Conservation (phyloP, 1,284 basidiomycete species). For the Tilletia caries region DNA sequence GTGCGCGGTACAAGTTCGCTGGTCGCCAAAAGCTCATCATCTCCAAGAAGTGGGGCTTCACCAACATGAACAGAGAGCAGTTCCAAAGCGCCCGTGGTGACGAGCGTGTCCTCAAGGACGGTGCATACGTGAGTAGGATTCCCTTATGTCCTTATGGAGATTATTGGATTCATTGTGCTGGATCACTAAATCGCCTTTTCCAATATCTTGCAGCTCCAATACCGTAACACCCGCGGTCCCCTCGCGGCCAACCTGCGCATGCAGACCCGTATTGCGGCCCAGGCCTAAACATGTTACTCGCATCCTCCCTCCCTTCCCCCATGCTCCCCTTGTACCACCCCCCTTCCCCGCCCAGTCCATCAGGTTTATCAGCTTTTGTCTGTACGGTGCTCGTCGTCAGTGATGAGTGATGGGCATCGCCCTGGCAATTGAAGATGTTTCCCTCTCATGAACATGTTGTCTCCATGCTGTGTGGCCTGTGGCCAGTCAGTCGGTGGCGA, state of each 20-base stretch:
- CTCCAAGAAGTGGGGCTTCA: conserved; percentile 71
- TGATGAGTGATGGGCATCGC: too few species aligned
- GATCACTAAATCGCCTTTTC: not conserved
- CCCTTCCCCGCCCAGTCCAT: not conserved
- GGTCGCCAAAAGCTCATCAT: conserved; percentile 98
- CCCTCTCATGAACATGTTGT: too few species aligned
- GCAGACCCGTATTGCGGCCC: conserved; percentile 48
- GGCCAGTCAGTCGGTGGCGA: too few species aligned
- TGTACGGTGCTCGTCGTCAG: too few species aligned
- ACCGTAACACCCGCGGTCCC: conserved; percentile 50
- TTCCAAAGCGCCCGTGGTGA: conserved; percentile 84
- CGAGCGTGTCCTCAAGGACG: conserved; percentile 52
- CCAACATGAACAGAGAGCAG: conserved; percentile 84
- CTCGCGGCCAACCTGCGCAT: conserved; percentile 50
- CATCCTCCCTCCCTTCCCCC: not conserved
- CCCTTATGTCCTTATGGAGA: conserved; percentile 58
- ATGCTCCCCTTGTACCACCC: not conserved
- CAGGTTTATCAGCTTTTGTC: too few species aligned
- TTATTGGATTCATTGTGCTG: too few species aligned
- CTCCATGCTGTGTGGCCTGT: too few species aligned
- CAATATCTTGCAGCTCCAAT: conserved; percentile 31
- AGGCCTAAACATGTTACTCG: conserved; percentile 19
- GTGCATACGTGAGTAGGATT: conserved; percentile 58
- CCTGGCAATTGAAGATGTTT: too few species aligned
- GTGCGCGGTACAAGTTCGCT: conserved; percentile 96